Conservation (phyloP, 805 yeast species). For the Huiozyma naganishii region DNA sequence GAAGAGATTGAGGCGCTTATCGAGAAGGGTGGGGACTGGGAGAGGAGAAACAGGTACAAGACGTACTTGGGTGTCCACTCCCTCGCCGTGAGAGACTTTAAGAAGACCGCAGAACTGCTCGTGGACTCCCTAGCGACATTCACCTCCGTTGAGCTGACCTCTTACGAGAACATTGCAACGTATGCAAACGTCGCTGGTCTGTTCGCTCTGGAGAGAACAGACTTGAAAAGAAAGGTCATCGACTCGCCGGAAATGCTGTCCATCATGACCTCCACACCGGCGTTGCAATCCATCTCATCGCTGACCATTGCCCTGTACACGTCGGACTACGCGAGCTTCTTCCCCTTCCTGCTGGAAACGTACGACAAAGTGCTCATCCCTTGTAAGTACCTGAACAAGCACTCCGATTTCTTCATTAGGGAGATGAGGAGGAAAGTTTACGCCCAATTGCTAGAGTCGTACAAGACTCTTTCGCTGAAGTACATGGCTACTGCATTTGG, state of each 20-base stretch:
- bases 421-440: slow-evolving; percentile 94
- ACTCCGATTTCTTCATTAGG: slow-evolving; percentile 74
- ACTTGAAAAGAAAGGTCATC: slow-evolving; percentile 70
- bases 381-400: slow-evolving; percentile 59
- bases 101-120: slow-evolving; percentile 72
- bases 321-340: slow-evolving; percentile 74
- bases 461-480: slow-evolving; percentile 77
- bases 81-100: slow-evolving; percentile 76
- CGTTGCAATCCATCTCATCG: slow-evolving; percentile 69
- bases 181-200: slow-evolving; percentile 87
- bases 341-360: slow-evolving; percentile 66
- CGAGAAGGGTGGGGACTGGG: slow-evolving; percentile 99
- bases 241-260: slow-evolving; percentile 92
- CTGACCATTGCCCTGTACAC: slow-evolving; percentile 80
- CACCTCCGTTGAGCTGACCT: slow-evolving; percentile 81
- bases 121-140: slow-evolving; percentile 91
- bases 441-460: slow-evolving; percentile 86
- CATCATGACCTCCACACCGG: slow-evolving; percentile 56
- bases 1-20: slow-evolving; percentile 65
- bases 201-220: slow-evolving; percentile 69
- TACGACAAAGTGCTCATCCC: slow-evolving; percentile 60
- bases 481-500: slow-evolving; percentile 94
- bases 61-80: slow-evolving; percentile 80
- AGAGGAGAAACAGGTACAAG: slow-evolving; percentile 88
- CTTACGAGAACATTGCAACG: slow-evolving; percentile 82